Evolutionary conservation across 768 basidiomycete species (phyloP).

Genomic region (Wakefieldia striispora): DNA sequence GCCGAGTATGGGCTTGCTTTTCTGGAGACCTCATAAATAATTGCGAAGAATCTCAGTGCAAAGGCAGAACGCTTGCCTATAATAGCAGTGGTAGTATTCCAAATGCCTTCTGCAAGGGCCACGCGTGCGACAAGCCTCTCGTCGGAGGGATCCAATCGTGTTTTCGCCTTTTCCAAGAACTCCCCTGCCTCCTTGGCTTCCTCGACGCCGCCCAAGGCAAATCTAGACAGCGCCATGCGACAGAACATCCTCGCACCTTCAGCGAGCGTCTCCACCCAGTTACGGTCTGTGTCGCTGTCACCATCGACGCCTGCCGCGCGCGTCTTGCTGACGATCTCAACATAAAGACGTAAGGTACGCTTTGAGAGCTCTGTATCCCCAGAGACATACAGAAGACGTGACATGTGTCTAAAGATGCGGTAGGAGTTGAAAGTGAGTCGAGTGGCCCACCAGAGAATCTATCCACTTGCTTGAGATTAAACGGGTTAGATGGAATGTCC

Average conservation of each 20-base stretch:
- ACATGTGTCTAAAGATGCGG: slow-evolving; percentile 81
- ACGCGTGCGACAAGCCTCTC: slow-evolving; percentile 58
- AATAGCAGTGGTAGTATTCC: slow-evolving; percentile 63
- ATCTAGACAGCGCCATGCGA: slow-evolving; percentile 41
- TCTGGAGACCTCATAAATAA: slow-evolving; percentile 41
- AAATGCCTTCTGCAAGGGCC: slow-evolving; percentile 70
- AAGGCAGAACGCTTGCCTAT: slow-evolving; percentile 47
- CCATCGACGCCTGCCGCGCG: slow-evolving; percentile 48
- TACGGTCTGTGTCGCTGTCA: slow-evolving; percentile 61
- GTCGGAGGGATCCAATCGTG: slow-evolving; percentile 48
- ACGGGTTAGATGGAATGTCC: not conserved
- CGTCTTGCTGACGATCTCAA: slow-evolving; percentile 82
- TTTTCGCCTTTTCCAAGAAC: slow-evolving; percentile 59
- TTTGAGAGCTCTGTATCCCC: slow-evolving; percentile 63
- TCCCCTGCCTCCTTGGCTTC: slow-evolving; percentile 62
- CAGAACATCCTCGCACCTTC: slow-evolving; percentile 80
- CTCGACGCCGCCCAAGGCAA: slow-evolving; percentile 43
- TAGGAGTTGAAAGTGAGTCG: slow-evolving; percentile 92
- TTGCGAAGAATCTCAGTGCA: not conserved
- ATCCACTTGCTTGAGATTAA: slow-evolving; percentile 5
- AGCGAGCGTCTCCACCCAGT: slow-evolving; percentile 77
- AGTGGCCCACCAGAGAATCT: slow-evolving; percentile 94
- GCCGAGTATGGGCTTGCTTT: slow-evolving; percentile 60
- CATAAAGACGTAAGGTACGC: slow-evolving; percentile 76
- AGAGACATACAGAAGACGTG: slow-evolving; percentile 62